A percentile compares a stretch with the other conserved stretches of the same genome.
Evolutionary conservation across 2,329 filamentous ascomycete genomes (phyloP).

Genomic region (Fusarium illudens): DNA sequence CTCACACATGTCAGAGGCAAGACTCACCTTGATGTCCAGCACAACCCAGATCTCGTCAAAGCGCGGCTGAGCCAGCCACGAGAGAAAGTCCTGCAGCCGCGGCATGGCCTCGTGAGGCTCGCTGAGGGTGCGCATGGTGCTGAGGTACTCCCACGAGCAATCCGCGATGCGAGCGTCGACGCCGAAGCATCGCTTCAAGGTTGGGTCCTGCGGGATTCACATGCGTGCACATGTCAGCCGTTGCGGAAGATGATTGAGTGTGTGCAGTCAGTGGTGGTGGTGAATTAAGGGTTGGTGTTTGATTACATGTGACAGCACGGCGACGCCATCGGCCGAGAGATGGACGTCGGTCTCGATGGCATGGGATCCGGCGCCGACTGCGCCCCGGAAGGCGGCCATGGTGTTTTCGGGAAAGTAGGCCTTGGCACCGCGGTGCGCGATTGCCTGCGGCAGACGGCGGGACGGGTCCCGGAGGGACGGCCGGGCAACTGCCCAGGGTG

Average conservation of each 20-base stretch:
- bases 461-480: slow-evolving; percentile 39
- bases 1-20: slow-evolving; percentile 1
- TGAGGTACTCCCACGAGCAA: slow-evolving; percentile 78
- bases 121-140: slow-evolving; percentile 70
- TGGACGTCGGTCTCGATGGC: slow-evolving; percentile 92
- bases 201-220: slow-evolving; percentile 66
- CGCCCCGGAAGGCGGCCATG: slow-evolving; percentile 78
- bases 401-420: slow-evolving; percentile 85
- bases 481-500: slow-evolving; percentile 47
- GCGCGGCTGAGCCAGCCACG: slow-evolving; percentile 72
- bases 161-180: slow-evolving; percentile 75
- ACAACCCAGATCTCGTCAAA: slow-evolving; percentile 79
- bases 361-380: slow-evolving; percentile 76
- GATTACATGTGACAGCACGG: slow-evolving; percentile 82
- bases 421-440: slow-evolving; percentile 83
- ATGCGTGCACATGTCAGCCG: slow-evolving; percentile 11
- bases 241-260: background rate
- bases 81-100: slow-evolving; percentile 75
- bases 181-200: slow-evolving; percentile 83
- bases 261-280: background rate
- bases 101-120: slow-evolving; percentile 78
- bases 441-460: slow-evolving; percentile 68
- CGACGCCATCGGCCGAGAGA: slow-evolving; percentile 80
- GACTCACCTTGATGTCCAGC: slow-evolving; percentile 82
- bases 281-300: background rate